A percentile compares a stretch with the other conserved stretches of the same genome.
These are phyloP conservation scores for Euphorbia schlechtendalii DNA, from an alignment of 441 rosid genomes.

Conservation along the genomic window DNA sequence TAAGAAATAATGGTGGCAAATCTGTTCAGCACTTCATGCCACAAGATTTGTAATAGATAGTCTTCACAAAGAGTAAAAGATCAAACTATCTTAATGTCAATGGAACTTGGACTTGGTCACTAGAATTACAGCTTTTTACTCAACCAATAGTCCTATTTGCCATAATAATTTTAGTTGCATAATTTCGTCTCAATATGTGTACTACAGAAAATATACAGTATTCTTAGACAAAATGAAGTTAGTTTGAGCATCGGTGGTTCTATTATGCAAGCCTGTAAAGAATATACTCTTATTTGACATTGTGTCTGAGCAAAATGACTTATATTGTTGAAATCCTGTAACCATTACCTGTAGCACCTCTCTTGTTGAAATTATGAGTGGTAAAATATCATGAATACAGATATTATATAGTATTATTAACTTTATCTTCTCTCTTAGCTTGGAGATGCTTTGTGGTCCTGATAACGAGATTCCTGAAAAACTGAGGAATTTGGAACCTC, in stretches of 20 bases:
- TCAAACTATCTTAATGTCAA: not conserved
- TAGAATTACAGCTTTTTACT: not conserved
- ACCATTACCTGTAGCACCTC: not conserved
- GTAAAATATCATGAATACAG: not conserved
- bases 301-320: not conserved
- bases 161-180: not conserved
- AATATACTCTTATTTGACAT: not conserved
- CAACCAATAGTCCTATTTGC: not conserved
- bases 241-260: not conserved
- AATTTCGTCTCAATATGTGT: slow-evolving; percentile 1
- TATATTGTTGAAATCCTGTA: not conserved
- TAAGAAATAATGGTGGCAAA: not conserved
- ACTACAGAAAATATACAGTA: not conserved
- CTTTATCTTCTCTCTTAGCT: slow-evolving; percentile 30
- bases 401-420: not conserved
- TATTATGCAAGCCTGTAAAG: not conserved
- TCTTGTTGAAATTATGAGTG: not conserved
- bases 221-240: not conserved
- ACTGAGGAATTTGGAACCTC: slow-evolving; percentile 90
- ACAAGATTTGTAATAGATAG: not conserved
- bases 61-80: slow-evolving; percentile 7
- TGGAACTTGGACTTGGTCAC: not conserved
- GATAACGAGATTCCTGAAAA: slow-evolving; percentile 97
- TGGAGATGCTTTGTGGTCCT: slow-evolving; percentile 93
- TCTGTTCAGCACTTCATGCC: not conserved